Evolutionary conservation across 106 monocot species (phyloP).

Genomic region (Alisma plantagoaquatica): DNA sequence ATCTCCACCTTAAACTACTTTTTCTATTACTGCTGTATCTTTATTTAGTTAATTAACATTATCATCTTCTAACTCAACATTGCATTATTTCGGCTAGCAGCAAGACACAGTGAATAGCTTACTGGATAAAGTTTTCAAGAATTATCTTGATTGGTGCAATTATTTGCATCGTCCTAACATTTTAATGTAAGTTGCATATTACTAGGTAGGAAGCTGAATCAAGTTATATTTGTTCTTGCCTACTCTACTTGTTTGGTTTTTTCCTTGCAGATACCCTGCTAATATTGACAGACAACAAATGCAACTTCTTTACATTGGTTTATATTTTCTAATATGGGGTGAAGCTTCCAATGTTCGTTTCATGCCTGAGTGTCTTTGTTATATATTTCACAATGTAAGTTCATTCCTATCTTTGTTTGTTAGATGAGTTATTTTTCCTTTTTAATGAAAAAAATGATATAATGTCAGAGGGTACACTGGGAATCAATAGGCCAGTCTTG

Average conservation of each 20-base stretch:
- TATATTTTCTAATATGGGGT: constrained; percentile 95
- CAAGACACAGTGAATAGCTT: constrained; percentile 31
- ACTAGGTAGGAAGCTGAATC: background rate
- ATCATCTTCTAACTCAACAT: background rate
- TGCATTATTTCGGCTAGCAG: too few relatives aligned
- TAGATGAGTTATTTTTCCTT: too few relatives aligned
- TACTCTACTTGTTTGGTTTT: constrained; percentile 8
- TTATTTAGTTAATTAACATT: background rate
- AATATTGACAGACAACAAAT: constrained; percentile 42
- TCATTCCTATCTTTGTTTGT: too few relatives aligned
- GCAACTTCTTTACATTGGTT: constrained; percentile 79
- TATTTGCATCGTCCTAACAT: constrained; percentile 43
- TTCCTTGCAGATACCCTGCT: constrained; percentile 26
- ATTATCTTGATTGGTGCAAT: constrained; percentile 79
- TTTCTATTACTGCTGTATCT: constrained; percentile 4
- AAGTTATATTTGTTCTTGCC: too few relatives aligned
- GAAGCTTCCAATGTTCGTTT: constrained; percentile 98
- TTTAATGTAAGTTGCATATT: background rate
- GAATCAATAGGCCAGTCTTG: too few relatives aligned
- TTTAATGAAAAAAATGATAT: too few relatives aligned
- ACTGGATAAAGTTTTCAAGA: constrained; percentile 63
- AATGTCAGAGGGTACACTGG: too few relatives aligned
- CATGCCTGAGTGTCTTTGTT: constrained; percentile 96
- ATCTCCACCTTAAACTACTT: too few relatives aligned
- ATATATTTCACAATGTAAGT: constrained; percentile 84